Evolutionary conservation across 192 early-diverging fungal genomes (phyloP), one percentile per base, ranked within the genome.

Genomic region (Obelidium mucronatum): DNA sequence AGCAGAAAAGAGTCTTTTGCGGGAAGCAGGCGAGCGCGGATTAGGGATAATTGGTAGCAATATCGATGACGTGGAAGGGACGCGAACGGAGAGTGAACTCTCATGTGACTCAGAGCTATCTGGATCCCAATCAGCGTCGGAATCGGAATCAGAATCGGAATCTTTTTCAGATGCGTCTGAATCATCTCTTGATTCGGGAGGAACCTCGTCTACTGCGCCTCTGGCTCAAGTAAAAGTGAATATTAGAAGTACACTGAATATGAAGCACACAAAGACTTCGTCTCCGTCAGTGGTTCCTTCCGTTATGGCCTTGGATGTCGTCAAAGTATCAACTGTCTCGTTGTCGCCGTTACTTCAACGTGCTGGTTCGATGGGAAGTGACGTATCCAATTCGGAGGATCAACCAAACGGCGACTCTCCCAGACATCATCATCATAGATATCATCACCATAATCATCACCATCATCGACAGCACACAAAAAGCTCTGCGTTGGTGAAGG

Each of bases 371-470:
- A 35, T 59, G 40, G 70, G 53, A 59, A 40, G 37, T 36, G 24
- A 6, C 15, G 59, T 28, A 26, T n/a, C n/a, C n/a, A 6, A 48
- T 48, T 19, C 8, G 19, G 11, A 6, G 19, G 44, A 48, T 48
- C 11, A 48, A 48, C 5, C 30, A 34, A 35, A 65, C 36, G 63
- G 5, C 5, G 40, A 51, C 42, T 13, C 8, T 13, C 13, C 28
- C 4, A 13, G 13, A 37, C 39, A 37, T 13, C 11, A 13, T 17
- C 39, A 37, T 13, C 63, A 65, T 36, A 24, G 36, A 17, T 33
- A 19, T 30, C 67, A 36, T 17, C 67, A 68, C 22, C 70, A 72
- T 36, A 24, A 65, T 19, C 70, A 72, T 37, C 54, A 58, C 35
- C 30, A 37, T 19, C 11, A 31, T 31, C 52, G n/a, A 17, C 24